Conservation (phyloP, 2,329 filamentous ascomycete species). For the Hypocrella siamensis region DNA sequence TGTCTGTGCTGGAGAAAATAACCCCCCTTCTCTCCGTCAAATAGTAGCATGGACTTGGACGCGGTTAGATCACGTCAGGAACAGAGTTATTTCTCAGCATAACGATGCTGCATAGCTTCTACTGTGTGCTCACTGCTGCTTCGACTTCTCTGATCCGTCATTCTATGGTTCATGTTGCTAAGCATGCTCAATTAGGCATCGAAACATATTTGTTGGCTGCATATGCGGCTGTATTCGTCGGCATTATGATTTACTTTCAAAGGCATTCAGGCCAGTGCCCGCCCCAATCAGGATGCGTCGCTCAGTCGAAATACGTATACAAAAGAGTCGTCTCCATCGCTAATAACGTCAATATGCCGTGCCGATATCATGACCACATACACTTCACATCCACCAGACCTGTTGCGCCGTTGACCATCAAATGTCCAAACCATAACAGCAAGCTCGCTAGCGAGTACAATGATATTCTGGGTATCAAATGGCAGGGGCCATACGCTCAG, state of each 20-base stretch:
- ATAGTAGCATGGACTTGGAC: no score
- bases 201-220: constrained; percentile 1
- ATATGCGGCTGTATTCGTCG: no score
- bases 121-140: no score
- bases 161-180: constrained; percentile 5
- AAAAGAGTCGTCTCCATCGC: constrained; percentile 3
- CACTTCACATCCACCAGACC: constrained; percentile 4
- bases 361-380: constrained; percentile 5
- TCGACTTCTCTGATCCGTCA: neutral
- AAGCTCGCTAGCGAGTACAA: neutral
- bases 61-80: no score
- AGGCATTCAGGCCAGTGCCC: neutral
- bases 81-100: neutral
- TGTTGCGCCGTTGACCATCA: constrained; percentile 5
- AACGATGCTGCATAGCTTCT: neutral
- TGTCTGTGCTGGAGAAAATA: neutral
- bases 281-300: constrained; percentile 2
- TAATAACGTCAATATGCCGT: constrained; percentile 4
- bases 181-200: constrained; percentile 4
- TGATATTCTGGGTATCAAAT: constrained; percentile 15
- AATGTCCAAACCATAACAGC: constrained; percentile 2
- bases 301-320: constrained; percentile 6
- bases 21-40: neutral
- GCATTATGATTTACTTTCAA: neutral
- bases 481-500: constrained; percentile 4